These are phyloP conservation scores for Piromyces finnis DNA, from an alignment of 192 early-diverging fungal genomes.

Conservation along the genomic window DNA sequence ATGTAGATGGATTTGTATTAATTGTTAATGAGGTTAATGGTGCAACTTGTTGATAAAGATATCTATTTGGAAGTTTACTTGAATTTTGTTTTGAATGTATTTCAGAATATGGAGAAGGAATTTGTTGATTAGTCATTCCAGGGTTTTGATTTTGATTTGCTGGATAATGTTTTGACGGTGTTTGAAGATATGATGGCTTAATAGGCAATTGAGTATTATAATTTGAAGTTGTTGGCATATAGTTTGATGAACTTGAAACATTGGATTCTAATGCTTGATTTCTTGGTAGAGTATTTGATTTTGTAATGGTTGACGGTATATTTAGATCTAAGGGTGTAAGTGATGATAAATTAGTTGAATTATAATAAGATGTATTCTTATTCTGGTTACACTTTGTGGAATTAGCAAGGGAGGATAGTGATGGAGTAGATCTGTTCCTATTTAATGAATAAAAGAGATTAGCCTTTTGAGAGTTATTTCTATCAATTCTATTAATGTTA, in stretches of 20 bases:
- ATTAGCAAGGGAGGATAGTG: neutral
- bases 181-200: no score
- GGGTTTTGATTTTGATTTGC: neutral
- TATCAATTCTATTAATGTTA: neutral
- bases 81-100: neutral
- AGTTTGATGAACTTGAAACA: neutral
- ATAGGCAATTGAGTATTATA: neutral
- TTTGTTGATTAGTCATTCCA: neutral
- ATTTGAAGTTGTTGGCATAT: neutral
- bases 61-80: neutral
- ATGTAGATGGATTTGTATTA: neutral
- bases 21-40: neutral
- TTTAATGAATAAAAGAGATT: neutral
- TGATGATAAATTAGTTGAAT: neutral
- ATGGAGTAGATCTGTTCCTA: neutral
- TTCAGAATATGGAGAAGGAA: neutral
- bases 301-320: neutral
- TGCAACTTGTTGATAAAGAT: neutral
- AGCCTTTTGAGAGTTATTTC: neutral
- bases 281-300: neutral
- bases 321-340: neutral
- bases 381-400: no score
- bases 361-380: neutral
- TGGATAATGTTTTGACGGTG: no score
- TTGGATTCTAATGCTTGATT: neutral